A percentile compares a stretch with the other conserved stretches of the same genome.
Evolutionary conservation across 164 flowering plant species (phyloP).

Genomic region (Litsea cubeba): DNA sequence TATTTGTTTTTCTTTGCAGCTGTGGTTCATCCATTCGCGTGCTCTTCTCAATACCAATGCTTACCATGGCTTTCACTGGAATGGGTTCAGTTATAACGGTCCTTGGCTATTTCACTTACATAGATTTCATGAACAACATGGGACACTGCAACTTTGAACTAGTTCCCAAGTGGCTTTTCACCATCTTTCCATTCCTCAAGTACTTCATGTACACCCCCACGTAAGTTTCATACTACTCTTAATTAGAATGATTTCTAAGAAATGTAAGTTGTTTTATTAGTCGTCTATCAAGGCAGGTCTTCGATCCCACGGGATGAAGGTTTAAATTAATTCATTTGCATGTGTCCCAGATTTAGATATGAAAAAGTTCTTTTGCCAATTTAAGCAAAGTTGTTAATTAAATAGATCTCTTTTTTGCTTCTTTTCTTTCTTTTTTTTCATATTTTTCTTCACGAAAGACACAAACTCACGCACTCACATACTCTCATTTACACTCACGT

Average conservation of each 20-base stretch:
- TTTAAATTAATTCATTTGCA: no score
- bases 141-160: constrained; percentile 66
- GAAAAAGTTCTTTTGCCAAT: no score
- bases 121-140: constrained; percentile 54
- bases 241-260: constrained; percentile 12
- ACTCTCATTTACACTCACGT: no score
- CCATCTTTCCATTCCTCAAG: constrained; percentile 43
- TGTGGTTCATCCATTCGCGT: constrained; percentile 48
- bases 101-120: constrained; percentile 22
- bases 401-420: no score
- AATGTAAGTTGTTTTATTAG: not conserved
- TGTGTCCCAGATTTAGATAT: no score
- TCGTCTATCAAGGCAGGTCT: no score
- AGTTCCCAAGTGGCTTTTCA: constrained; percentile 35
- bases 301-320: no score
- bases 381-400: no score
- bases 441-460: no score
- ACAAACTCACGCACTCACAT: no score
- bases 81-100: constrained; percentile 18
- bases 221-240: constrained; percentile 36
- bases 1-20: constrained; percentile 27
- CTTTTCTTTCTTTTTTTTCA: no score
- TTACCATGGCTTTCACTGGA: constrained; percentile 5
- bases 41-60: constrained; percentile 30
- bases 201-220: constrained; percentile 62